Evolutionary conservation across 768 basidiomycete genomes (phyloP).

Genomic region (Amanita fuliginea): DNA sequence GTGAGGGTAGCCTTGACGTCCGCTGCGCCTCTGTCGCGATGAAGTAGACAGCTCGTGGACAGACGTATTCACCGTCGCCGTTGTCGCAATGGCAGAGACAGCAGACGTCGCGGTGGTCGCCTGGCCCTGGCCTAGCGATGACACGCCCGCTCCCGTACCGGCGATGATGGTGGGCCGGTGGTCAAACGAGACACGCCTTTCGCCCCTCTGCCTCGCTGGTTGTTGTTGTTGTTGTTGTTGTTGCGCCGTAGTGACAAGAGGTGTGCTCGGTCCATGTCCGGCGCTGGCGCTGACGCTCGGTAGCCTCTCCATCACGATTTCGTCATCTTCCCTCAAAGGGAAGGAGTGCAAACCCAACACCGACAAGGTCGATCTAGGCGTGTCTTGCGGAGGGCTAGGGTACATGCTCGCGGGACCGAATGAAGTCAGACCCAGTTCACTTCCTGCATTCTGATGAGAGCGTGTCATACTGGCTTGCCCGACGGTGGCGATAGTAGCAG

Average conservation of each 20-base stretch:
- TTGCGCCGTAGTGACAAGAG: neutral
- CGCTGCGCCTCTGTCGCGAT: neutral
- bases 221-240: too few relatives aligned
- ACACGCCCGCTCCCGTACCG: neutral
- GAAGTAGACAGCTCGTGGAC: neutral
- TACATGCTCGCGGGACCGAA: conserved; percentile 6
- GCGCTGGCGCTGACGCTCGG: neutral
- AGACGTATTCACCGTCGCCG: neutral
- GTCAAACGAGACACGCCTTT: conserved; percentile 2
- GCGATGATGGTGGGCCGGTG: neutral
- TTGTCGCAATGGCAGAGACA: neutral
- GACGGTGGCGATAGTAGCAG: conserved; percentile 1
- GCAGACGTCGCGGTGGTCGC: neutral
- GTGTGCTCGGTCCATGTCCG: neutral
- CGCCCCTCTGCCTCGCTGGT: conserved; percentile 4
- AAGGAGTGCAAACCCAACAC: conserved; percentile 1
- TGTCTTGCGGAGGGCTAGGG: conserved; percentile 1
- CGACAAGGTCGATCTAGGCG: conserved; percentile 2
- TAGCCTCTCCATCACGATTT: conserved; percentile 3
- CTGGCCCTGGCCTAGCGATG: neutral
- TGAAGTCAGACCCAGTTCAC: neutral
- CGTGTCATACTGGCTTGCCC: neutral
- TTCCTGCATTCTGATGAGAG: conserved; percentile 1
- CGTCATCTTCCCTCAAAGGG: conserved; percentile 5
- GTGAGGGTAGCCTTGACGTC: neutral